Percentiles rank a stretch among this genome's conserved stretches.
These are phyloP conservation scores for Pseudocercospora eumusae DNA, from an alignment of 2,329 filamentous ascomycete species.

Conservation along the genomic window DNA sequence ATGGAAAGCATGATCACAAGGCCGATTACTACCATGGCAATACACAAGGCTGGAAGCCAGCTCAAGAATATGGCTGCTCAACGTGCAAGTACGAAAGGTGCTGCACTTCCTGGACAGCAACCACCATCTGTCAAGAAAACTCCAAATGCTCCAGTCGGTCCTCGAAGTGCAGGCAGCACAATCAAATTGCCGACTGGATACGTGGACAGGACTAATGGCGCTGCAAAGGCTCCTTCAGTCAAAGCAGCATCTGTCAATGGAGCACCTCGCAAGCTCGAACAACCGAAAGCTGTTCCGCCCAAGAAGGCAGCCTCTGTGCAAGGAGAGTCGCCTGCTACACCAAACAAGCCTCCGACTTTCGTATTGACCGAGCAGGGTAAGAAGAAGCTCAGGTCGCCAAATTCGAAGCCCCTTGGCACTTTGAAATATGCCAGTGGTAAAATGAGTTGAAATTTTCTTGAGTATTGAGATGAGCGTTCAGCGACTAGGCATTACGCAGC, in stretches of 20 bases:
- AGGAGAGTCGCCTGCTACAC: conserved; percentile 20
- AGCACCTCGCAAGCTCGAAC: not conserved
- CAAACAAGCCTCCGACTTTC: conserved; percentile 20
- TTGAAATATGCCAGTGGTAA: conserved; percentile 34
- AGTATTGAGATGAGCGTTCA: not conserved
- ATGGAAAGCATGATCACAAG: conserved; percentile 40
- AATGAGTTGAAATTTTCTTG: conserved; percentile 1
- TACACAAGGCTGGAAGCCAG: conserved; percentile 36
- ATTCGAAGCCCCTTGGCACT: conserved; percentile 33
- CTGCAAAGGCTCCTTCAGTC: conserved; percentile 4
- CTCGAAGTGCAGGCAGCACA: not conserved
- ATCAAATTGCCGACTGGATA: conserved; percentile 15
- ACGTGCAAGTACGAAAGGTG: conserved; percentile 30
- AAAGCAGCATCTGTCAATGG: conserved; percentile 16
- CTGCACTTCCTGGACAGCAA: conserved; percentile 32
- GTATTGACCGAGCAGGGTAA: conserved; percentile 9
- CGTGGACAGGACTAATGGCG: not conserved
- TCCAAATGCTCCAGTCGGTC: not conserved
- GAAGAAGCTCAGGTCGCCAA: conserved; percentile 22
- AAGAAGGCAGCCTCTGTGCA: conserved; percentile 20
- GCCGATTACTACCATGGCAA: conserved; percentile 39
- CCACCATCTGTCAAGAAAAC: conserved; percentile 8
- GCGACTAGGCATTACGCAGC: not conserved
- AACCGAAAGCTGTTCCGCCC: conserved; percentile 10
- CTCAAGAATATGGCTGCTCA: conserved; percentile 36